Percentiles rank a stretch among this genome's conserved stretches.
These are phyloP conservation scores for Raddia guianensis DNA, from an alignment of 176 grass and related monocot species.

Conservation along the genomic window DNA sequence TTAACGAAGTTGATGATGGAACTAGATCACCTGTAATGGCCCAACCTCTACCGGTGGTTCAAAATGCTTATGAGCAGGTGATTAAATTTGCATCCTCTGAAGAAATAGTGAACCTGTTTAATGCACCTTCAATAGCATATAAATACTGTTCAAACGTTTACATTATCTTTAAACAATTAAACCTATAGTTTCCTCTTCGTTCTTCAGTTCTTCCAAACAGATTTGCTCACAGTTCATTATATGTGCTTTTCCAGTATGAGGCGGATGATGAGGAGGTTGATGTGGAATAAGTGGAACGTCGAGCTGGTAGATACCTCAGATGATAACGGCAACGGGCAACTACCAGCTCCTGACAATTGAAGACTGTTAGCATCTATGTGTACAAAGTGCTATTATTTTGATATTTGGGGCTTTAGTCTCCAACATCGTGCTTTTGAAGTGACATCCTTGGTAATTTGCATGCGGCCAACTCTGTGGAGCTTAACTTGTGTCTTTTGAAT, in stretches of 20 bases:
- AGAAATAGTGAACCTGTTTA: not conserved
- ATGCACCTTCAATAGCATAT: not conserved
- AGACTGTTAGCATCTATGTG: conserved; percentile 23
- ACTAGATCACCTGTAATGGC: conserved; percentile 58
- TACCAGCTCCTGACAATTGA: not conserved
- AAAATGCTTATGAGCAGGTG: conserved; percentile 63
- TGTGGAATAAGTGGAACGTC: conserved; percentile 50
- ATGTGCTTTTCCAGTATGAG: conserved; percentile 51
- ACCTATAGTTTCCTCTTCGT: not conserved
- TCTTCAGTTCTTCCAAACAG: not conserved
- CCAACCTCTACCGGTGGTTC: conserved; percentile 41
- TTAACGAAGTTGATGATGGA: conserved; percentile 39
- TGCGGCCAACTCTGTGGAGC: not conserved
- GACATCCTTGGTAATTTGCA: conserved; percentile 12
- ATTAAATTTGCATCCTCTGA: conserved; percentile 18
- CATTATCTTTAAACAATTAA: not conserved
- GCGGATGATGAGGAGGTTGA: conserved; percentile 67
- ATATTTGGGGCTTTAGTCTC: conserved; percentile 8
- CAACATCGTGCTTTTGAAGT: not conserved
- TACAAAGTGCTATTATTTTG: conserved; percentile 35
- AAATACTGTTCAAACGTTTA: not conserved
- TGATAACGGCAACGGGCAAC: not conserved
- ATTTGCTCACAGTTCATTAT: conserved; percentile 23
- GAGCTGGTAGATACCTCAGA: conserved; percentile 42
- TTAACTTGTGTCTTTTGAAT: not conserved